Base-by-base conservation (phyloP, 495 filamentous ascomycete genomes). In the Podospora bellae-mahoneyi region DNA sequence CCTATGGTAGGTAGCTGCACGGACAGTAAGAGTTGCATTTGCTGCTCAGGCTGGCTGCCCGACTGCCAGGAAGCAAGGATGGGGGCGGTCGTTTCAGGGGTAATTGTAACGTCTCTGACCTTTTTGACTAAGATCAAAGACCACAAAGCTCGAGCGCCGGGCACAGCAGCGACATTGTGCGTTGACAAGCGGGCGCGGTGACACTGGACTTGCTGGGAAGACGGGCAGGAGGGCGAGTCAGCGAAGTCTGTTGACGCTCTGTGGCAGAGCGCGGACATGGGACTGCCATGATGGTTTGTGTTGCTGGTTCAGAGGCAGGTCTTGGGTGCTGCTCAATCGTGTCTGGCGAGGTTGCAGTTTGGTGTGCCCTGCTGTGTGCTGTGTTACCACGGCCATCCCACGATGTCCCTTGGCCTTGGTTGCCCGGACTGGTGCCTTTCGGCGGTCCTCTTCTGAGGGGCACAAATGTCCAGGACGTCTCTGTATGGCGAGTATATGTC, bases 311-410 rank as follows among this genome's bases (percentile, higher is more conserved):
- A 26, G 55, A 20, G 55, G 55, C 0, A 48, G 39, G 39, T 48
- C 39, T 48, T 48, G 39, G 39, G 55, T 26, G 55, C n/a, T 58
- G 55, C 55, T 58, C 55, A 58, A 58, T 48, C 39, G 39, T 48
- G 13, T 48, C 39, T 48, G 5, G 39, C 39, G 39, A 48, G 13
- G 62, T 59, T 13, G 9, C n/a, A 26, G 6, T 7, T 5, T 57
- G 60, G 34, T 34, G 19, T 53, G 64, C 68, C 63, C 32, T 48
- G 64, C 27, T 65, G 54, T 62, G 64, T 59, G 59, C 26, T 66
- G 64, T 66, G 64, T 69, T 28, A 69, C 68, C 7, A 23, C 34
- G 58, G 60, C 30, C 18, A 57, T 39, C 62, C 39, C 39, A 48
- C 39, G 39, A 10, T 48, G 39, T 48, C 15, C 39, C 39, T 48